Conservation (phyloP, 306 rosid genomes). For the Adenanthera pavonina region DNA sequence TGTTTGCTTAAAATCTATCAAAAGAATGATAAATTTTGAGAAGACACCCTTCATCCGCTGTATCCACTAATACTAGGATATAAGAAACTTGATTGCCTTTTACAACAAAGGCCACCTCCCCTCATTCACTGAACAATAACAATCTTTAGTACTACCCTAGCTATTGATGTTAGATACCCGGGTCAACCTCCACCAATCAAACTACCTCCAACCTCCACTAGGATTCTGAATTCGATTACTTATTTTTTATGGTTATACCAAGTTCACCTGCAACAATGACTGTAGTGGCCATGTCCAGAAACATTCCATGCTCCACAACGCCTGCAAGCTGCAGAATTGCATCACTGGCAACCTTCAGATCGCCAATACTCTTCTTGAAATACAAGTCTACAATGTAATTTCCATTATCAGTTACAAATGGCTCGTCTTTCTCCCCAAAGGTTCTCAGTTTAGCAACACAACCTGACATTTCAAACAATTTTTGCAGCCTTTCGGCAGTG, state of each 20-base stretch:
- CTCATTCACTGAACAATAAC: constrained; percentile 28
- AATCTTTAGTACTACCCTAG: constrained; percentile 17
- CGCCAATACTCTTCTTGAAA: constrained; percentile 62
- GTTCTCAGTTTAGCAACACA: constrained; percentile 62
- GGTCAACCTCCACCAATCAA: constrained; percentile 20
- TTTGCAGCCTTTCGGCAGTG: constrained; percentile 56
- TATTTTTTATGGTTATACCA: constrained; percentile 58
- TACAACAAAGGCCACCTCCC: constrained; percentile 27
- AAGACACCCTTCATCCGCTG: neutral
- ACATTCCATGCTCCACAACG: constrained; percentile 76
- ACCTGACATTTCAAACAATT: constrained; percentile 50
- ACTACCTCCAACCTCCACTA: neutral
- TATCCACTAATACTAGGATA: constrained; percentile 20
- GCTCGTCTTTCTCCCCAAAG: constrained; percentile 36
- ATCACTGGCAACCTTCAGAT: constrained; percentile 62
- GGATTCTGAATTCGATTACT: constrained; percentile 10
- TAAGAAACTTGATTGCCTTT: neutral
- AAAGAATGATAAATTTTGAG: constrained; percentile 18
- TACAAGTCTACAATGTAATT: constrained; percentile 65
- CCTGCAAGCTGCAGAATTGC: constrained; percentile 62
- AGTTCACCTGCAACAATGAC: constrained; percentile 69
- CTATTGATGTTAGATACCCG: constrained; percentile 36
- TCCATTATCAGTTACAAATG: constrained; percentile 61
- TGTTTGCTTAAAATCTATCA: constrained; percentile 14
- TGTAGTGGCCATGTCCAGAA: constrained; percentile 67